Evolutionary conservation across 1,139 yeast genomes (phyloP).

Genomic region (Protomyces arabidopsidicola): DNA sequence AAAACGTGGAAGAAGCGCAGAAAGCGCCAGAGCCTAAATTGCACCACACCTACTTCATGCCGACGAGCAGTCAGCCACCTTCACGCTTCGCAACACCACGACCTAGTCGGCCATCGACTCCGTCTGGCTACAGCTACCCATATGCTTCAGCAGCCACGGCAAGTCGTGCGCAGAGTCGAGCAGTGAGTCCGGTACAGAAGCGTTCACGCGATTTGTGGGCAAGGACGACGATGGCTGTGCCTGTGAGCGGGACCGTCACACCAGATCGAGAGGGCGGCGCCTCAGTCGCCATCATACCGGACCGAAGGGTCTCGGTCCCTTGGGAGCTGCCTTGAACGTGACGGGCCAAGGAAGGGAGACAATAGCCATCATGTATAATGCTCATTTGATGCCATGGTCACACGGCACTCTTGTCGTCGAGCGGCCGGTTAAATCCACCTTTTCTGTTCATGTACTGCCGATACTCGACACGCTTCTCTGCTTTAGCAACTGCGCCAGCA

Average conservation of each 20-base stretch:
- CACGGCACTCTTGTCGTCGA: constrained; percentile 10
- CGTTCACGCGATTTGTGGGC: background rate
- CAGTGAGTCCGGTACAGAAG: background rate
- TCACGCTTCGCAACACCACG: background rate
- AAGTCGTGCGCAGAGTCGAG: background rate
- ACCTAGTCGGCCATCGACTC: background rate
- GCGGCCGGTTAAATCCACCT: constrained; percentile 33
- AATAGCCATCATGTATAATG: no score
- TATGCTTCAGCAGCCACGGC: background rate
- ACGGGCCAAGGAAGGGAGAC: no score
- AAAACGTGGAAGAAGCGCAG: background rate
- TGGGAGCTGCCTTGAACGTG: background rate
- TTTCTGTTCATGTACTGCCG: constrained; percentile 55
- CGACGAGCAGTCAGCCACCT: background rate
- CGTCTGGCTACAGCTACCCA: background rate
- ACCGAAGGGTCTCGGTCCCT: background rate
- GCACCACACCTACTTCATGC: background rate
- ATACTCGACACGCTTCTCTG: constrained; percentile 45
- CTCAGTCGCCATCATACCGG: background rate
- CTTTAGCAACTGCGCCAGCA: constrained; percentile 47
- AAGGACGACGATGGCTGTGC: background rate
- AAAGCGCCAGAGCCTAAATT: background rate
- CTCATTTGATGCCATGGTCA: background rate
- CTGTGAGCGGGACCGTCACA: background rate
- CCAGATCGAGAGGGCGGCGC: background rate